Base-by-base conservation (phyloP, 2,329 filamentous ascomycete genomes). In the Colletotrichum lentis region DNA sequence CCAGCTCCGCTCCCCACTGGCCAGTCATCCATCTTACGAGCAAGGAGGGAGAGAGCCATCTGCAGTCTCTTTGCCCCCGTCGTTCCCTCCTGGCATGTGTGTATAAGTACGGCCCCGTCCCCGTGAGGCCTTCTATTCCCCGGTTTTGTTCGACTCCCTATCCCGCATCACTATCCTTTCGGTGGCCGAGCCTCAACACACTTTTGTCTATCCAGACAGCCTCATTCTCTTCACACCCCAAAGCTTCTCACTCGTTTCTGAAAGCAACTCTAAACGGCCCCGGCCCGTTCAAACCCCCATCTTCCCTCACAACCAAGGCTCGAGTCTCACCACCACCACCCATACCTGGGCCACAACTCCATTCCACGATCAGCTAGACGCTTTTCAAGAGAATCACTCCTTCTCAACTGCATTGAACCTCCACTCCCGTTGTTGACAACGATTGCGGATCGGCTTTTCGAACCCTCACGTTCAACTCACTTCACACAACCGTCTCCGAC, bases 241-340 rank as follows among this genome's bases (percentile, higher is more conserved):
- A 56, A 64, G 59, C 68, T 68, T 68, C 43, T 70, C 67, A 65
- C 64, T 71, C 69, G 44, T 71, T 71, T 50, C 31, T 57, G 63
- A 64, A 70, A 70, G 64, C 64, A 31, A 46, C 14, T 20, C 39
- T 31, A 55, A 49, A 60, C 65, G 65, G 65, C 65, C 43, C 47
- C 39, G 65, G 62, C 22, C 65, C 65, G 65, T 64, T 68, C 43
- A 27, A 49, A 41, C 31, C 12, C 43, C 27, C 27, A 31, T 31
- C 50, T 53, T 52, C 49, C 14, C 50, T 62, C 50, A 61, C 63
- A 53, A 35, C 39, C 24, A 46, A 46, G 24, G 47, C 65, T 67
- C 62, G 62, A 69, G 55, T 66, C 49, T 27, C 41, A 57, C 52
- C 44, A 66, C 66, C 46, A n/a, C 35, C 67, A 57, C 66, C 61